Evolutionary conservation across 2,329 filamentous ascomycete species (phyloP).

Genomic region (Ophiostoma sp.): DNA sequence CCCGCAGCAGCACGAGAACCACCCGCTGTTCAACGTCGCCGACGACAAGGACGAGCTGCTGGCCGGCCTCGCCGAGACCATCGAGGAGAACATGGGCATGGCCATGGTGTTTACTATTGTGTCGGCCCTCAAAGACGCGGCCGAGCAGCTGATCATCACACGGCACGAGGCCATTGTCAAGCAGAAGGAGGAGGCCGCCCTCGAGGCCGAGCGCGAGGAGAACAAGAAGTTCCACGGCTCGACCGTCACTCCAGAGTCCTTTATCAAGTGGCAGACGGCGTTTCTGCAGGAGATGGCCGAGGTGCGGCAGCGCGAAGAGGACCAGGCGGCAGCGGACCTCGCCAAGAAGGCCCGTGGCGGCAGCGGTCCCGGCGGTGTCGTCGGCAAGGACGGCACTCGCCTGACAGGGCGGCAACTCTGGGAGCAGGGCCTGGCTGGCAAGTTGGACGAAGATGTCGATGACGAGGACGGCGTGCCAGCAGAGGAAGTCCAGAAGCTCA

Average conservation of each 20-base stretch:
- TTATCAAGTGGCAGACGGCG: slow-evolving; percentile 71
- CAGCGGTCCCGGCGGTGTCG: slow-evolving; percentile 39
- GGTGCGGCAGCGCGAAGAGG: slow-evolving; percentile 59
- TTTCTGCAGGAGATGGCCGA: slow-evolving; percentile 82
- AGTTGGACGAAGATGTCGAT: slow-evolving; percentile 61
- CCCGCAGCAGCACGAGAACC: slow-evolving; percentile 50
- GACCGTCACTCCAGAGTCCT: slow-evolving; percentile 78
- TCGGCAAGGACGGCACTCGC: slow-evolving; percentile 67
- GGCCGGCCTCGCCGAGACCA: slow-evolving; percentile 62
- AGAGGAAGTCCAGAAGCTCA: slow-evolving; percentile 64
- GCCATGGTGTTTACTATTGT: slow-evolving; percentile 95
- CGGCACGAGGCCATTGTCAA: slow-evolving; percentile 61
- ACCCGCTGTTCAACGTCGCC: slow-evolving; percentile 71
- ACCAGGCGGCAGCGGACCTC: slow-evolving; percentile 75
- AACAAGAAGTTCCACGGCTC: slow-evolving; percentile 95
- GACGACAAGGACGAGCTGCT: slow-evolving; percentile 74
- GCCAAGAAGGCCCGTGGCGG: slow-evolving; percentile 48
- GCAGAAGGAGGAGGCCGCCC: slow-evolving; percentile 49
- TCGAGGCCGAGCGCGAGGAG: slow-evolving; percentile 75
- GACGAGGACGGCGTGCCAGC: slow-evolving; percentile 60
- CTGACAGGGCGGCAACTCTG: slow-evolving; percentile 71
- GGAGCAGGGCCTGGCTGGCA: slow-evolving; percentile 67
- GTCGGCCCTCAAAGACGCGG: slow-evolving; percentile 78
- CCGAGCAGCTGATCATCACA: slow-evolving; percentile 76
- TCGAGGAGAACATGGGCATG: slow-evolving; percentile 93